Conservation (phyloP, 306 rosid species). For the Sesbania bispinosa region DNA sequence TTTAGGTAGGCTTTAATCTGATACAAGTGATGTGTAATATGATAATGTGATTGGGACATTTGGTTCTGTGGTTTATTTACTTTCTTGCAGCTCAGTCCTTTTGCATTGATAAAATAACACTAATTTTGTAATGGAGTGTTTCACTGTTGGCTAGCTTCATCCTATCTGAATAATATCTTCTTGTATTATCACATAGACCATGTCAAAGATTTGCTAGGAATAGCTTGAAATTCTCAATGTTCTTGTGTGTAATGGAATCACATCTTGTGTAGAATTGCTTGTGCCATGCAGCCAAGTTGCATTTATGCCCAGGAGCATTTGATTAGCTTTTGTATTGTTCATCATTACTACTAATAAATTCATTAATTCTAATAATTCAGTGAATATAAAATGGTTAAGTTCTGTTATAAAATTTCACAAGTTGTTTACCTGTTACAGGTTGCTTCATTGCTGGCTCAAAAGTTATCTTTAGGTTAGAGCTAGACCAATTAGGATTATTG, state of each 20-base stretch:
- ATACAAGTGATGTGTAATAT: background rate
- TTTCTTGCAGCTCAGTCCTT: background rate
- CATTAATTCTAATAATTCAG: background rate
- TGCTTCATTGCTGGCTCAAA: no score
- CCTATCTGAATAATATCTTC: background rate
- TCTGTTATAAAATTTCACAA: background rate
- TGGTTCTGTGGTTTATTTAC: no score
- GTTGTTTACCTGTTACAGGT: no score
- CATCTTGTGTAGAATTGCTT: background rate
- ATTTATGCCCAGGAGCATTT: background rate
- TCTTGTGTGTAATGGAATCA: background rate
- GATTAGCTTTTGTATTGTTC: background rate
- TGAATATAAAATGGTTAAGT: background rate
- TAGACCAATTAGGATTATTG: no score
- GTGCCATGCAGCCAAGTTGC: background rate
- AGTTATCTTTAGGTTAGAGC: no score
- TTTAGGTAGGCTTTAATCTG: constrained; percentile 1
- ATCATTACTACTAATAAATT: background rate
- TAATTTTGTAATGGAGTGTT: background rate
- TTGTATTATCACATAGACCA: background rate
- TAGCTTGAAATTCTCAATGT: background rate
- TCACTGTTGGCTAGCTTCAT: background rate
- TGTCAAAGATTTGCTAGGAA: background rate
- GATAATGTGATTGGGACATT: no score
- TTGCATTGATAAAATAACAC: background rate